Conservation (phyloP, 805 yeast genomes). For the Zygosaccharomyces siamensis region DNA sequence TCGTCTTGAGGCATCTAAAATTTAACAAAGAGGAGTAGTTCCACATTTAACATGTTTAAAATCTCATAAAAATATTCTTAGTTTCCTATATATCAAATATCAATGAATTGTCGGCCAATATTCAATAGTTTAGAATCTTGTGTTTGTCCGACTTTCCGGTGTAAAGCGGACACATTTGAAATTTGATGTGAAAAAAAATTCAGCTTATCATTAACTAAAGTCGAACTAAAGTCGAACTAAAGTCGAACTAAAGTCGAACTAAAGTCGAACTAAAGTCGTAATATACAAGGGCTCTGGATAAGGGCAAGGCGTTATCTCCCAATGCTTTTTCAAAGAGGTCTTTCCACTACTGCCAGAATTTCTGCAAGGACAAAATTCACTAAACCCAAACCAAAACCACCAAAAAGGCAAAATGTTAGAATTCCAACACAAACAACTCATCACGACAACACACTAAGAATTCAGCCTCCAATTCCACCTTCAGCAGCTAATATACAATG, state of each 20-base stretch:
- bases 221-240: not conserved
- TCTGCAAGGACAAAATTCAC: slow-evolving; percentile 42
- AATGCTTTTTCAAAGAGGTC: slow-evolving; percentile 19
- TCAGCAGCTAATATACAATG: slow-evolving; percentile 66
- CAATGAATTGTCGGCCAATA: no score
- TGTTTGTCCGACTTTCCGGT: no score
- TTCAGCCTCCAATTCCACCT: slow-evolving; percentile 84
- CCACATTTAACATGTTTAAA: no score
- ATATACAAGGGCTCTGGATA: not conserved
- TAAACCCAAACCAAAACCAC: slow-evolving; percentile 31
- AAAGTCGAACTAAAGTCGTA: not conserved
- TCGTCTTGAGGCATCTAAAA: no score
- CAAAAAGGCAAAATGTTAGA: slow-evolving; percentile 21
- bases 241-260: not conserved
- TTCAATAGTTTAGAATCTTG: no score
- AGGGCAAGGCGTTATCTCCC: not conserved
- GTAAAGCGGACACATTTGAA: no score
- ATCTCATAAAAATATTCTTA: no score
- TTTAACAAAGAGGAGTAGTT: no score
- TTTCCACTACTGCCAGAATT: slow-evolving; percentile 35
- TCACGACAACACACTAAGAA: slow-evolving; percentile 37
- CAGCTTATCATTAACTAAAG: not conserved
- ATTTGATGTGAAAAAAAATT: not conserved
- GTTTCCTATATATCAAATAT: no score
- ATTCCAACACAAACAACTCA: slow-evolving; percentile 28